These are phyloP conservation scores for Tylopilus felleus DNA, from an alignment of 768 basidiomycete species.

Conservation along the genomic window DNA sequence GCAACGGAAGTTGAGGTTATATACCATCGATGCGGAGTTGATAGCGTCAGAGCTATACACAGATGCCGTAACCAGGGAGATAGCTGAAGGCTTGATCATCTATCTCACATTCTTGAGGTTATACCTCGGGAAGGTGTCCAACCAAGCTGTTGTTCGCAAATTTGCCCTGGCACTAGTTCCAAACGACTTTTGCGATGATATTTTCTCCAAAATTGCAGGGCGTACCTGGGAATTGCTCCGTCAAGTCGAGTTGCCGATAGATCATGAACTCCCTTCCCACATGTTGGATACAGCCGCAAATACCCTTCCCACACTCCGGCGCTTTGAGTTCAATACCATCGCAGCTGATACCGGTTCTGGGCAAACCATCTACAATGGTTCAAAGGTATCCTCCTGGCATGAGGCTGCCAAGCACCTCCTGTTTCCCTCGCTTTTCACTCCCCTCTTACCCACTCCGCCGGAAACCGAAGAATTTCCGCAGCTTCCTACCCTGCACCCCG, in stretches of 20 bases:
- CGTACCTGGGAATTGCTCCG: constrained; percentile 65
- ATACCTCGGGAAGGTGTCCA: constrained; percentile 67
- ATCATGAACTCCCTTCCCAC: constrained; percentile 2
- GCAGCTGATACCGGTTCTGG: constrained; percentile 59
- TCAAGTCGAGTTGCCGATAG: constrained; percentile 46
- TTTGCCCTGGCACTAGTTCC: constrained; percentile 48
- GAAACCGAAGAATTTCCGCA: constrained; percentile 47
- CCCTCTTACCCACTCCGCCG: constrained; percentile 36
- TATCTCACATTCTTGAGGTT: constrained; percentile 83
- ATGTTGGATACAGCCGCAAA: constrained; percentile 9
- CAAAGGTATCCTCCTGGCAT: constrained; percentile 70
- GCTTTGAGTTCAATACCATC: constrained; percentile 73
- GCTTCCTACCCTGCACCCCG: constrained; percentile 77
- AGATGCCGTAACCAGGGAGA: constrained; percentile 35
- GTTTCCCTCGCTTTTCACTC: constrained; percentile 78
- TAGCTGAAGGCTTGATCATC: constrained; percentile 55
- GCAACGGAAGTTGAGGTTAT: constrained; percentile 54
- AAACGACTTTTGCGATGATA: constrained; percentile 39
- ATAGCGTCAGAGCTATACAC: constrained; percentile 39
- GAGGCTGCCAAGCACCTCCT: constrained; percentile 85
- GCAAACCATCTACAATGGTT: constrained; percentile 57
- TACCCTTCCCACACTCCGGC: constrained; percentile 40
- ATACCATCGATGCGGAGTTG: constrained; percentile 54
- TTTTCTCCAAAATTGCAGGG: constrained; percentile 50
- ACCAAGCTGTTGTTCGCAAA: constrained; percentile 48